Conservation (phyloP, 768 basidiomycete genomes). For the Lactarius pseudohatsudake region DNA sequence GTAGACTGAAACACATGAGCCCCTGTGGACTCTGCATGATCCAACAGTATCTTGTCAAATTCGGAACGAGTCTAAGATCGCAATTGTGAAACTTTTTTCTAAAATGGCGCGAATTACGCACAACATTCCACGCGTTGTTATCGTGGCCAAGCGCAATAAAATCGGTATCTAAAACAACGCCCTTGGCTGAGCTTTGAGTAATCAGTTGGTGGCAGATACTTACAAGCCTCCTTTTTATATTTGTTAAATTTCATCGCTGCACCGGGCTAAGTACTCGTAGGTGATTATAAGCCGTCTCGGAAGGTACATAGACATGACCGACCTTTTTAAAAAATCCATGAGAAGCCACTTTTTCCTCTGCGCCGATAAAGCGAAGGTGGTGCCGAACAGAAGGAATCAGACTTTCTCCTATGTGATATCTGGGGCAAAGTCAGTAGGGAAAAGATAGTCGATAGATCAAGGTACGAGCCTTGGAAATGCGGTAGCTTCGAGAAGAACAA, state of each 20-base stretch:
- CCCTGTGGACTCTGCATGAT: conserved; percentile 51
- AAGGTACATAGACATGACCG: neutral
- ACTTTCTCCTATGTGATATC: conserved; percentile 52
- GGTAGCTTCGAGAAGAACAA: conserved; percentile 54
- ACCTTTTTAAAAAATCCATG: conserved; percentile 53
- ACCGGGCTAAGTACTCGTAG: conserved; percentile 45
- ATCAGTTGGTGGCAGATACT: conserved; percentile 30
- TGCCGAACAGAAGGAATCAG: conserved; percentile 51
- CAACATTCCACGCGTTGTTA: conserved; percentile 63
- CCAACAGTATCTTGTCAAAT: conserved; percentile 56
- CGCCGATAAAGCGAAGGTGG: conserved; percentile 52
- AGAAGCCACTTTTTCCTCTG: conserved; percentile 43
- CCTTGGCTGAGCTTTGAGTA: neutral
- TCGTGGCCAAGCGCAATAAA: conserved; percentile 50
- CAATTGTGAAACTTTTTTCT: neutral
- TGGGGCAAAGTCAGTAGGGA: conserved; percentile 23
- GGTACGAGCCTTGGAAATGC: conserved; percentile 53
- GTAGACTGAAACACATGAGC: conserved; percentile 52
- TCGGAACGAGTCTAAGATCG: conserved; percentile 51
- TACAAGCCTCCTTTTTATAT: conserved; percentile 57
- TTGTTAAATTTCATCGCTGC: conserved; percentile 60
- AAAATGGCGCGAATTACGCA: conserved; percentile 34
- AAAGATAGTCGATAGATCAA: neutral
- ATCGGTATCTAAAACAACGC: conserved; percentile 48
- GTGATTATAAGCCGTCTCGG: neutral